Evolutionary conservation across 768 basidiomycete species (phyloP), one percentile per base, ranked within the genome.

Genomic region (Leucocoprinus sp.): DNA sequence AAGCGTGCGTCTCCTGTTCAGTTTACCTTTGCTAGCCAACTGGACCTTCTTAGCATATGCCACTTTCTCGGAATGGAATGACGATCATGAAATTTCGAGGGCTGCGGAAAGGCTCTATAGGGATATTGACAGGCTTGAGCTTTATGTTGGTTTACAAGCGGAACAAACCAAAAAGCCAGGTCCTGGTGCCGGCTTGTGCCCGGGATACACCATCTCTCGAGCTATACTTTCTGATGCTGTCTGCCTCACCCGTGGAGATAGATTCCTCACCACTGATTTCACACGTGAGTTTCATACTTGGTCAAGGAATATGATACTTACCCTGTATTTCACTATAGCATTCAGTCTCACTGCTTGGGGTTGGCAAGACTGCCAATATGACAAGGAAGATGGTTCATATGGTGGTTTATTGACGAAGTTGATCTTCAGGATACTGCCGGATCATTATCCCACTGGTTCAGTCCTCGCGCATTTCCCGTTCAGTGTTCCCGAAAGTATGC

Each of bases 211-310:
- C 4, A 82, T 87, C 52, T 86, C 86, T 5, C 72, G 89, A 35
- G 84, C 86, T n/a, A 91, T 93, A 51, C 68, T 93, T 11, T 71
- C 80, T 8, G 86, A 89, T 57, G 87, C 86, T 1, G 80, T 89
- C 27, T 78, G 72, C 50, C 67, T 91, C 47, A 77, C 75, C 23
- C 76, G 88, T 24, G 87, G 89, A 5, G 89, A 92, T 57, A 76
- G 84, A 4, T 90, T 84, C 65, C 62, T 86, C 52, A 89, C 88
- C 0, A 70, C 72, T 7, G 85, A 89, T 34, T 80, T 79, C 55
- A 90, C 84, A 6, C 84, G 85, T 84, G 52, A 17, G 83, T 66
- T 17, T 12, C 11, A 19, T 23, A 14, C 15, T 28, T 39, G 11
- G 8, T 43, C 24, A 4, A 14, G 23, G 1, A 27, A n/a, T 28